Conservation (phyloP, 2,329 filamentous ascomycete genomes). For the Albifimbria verrucaria region DNA sequence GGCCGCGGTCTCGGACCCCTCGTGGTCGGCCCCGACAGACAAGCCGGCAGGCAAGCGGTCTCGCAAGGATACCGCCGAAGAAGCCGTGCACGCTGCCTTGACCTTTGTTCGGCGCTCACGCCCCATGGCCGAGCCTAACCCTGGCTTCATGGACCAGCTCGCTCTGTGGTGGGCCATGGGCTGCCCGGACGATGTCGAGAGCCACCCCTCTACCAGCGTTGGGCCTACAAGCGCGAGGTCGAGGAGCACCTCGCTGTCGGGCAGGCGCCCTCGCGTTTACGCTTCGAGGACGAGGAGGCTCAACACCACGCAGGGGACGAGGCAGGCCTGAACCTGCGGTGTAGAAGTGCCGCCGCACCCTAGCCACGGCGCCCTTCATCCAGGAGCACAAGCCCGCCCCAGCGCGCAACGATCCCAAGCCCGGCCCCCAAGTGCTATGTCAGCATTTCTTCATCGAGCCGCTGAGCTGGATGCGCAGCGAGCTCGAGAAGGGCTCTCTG, state of each 20-base stretch:
- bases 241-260: constrained; percentile 63
- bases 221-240: constrained; percentile 53
- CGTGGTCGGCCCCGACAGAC: constrained; percentile 2
- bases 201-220: constrained; percentile 77
- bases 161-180: constrained; percentile 85
- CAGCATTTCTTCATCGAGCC: constrained; percentile 90
- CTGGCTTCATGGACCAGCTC: constrained; percentile 87
- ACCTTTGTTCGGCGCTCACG: constrained; percentile 66
- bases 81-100: constrained; percentile 61
- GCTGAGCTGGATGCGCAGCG: constrained; percentile 88
- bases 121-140: constrained; percentile 81
- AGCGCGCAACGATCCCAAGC: not conserved
- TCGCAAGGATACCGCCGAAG: constrained; percentile 32
- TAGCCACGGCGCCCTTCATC: constrained; percentile 59
- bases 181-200: constrained; percentile 63
- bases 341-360: constrained; percentile 79
- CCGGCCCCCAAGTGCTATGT: constrained; percentile 44
- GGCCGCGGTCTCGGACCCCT: constrained; percentile 15
- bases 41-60: constrained; percentile 13
- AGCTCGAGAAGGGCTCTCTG: constrained; percentile 75
- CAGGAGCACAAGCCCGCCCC: constrained; percentile 52
- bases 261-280: constrained; percentile 76
- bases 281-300: constrained; percentile 73
- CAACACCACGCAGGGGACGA: constrained; percentile 27
- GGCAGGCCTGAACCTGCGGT: constrained; percentile 54